These are phyloP conservation scores for Tylopilus cervinicoccineus DNA, from an alignment of 768 basidiomycete genomes.

Conservation along the genomic window DNA sequence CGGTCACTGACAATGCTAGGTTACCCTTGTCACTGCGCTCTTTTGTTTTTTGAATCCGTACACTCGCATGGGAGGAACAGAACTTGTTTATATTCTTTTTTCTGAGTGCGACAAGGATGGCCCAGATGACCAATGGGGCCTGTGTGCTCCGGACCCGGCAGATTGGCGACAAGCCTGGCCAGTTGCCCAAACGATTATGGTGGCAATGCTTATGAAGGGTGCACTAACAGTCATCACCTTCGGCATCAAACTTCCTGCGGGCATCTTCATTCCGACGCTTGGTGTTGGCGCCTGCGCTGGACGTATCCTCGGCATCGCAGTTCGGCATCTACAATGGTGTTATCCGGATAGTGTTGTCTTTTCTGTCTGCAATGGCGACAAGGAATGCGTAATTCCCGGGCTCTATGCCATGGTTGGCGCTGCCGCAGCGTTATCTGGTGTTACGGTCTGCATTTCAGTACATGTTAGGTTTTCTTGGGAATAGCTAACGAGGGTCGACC, in stretches of 20 bases:
- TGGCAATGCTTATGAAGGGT: slow-evolving; percentile 80
- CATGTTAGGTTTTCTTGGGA: background rate
- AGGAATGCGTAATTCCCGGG: slow-evolving; percentile 82
- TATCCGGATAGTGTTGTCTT: slow-evolving; percentile 64
- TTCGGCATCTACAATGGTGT: slow-evolving; percentile 71
- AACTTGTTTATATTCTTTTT: slow-evolving; percentile 90
- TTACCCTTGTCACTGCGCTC: slow-evolving; percentile 71
- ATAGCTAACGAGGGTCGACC: slow-evolving; percentile 6
- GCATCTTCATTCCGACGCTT: slow-evolving; percentile 95
- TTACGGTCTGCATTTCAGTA: slow-evolving; percentile 58
- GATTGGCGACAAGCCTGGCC: slow-evolving; percentile 53
- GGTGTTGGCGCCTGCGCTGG: slow-evolving; percentile 95
- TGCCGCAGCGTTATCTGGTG: slow-evolving; percentile 91
- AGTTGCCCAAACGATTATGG: slow-evolving; percentile 60
- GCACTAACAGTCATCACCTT: slow-evolving; percentile 84
- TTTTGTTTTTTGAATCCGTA: slow-evolving; percentile 87
- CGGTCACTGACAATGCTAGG: slow-evolving; percentile 39
- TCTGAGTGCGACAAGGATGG: slow-evolving; percentile 72
- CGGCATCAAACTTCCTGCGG: slow-evolving; percentile 87
- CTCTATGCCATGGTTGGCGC: slow-evolving; percentile 97
- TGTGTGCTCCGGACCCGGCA: slow-evolving; percentile 68
- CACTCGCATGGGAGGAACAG: slow-evolving; percentile 91
- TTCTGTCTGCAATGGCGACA: slow-evolving; percentile 55
- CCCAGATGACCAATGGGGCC: slow-evolving; percentile 50
- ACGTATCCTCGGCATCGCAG: slow-evolving; percentile 72